Percentiles rank a stretch among this genome's conserved stretches.
phyloP scores from a whole-genome alignment of 441 rosid species.

The Corymbia calophylla region DNA sequence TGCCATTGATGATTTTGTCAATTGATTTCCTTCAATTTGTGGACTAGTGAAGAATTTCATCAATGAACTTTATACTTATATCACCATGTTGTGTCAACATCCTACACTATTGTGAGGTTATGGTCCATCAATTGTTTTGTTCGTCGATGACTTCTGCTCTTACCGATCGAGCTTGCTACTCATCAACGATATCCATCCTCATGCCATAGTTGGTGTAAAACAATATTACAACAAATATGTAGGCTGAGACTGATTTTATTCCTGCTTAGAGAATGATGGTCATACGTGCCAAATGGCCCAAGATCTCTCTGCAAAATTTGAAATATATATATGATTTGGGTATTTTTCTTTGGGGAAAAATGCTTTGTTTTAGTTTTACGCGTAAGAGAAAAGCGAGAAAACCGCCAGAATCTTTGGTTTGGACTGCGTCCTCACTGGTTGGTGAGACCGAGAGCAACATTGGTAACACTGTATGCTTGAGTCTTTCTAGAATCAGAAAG shows the following conservation, averaged over 20 bases:
- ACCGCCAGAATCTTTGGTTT: neutral
- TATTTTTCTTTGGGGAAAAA: neutral
- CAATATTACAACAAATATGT: neutral
- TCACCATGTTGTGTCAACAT: neutral
- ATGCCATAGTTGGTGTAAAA: neutral
- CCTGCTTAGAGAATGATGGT: neutral
- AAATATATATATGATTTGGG: neutral
- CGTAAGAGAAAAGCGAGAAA: neutral
- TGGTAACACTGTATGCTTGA: neutral
- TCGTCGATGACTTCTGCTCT: neutral
- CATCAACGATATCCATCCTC: neutral
- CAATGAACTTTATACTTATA: neutral
- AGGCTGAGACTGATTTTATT: neutral
- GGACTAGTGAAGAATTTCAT: accelerated
- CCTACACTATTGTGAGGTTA: neutral
- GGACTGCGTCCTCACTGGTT: neutral
- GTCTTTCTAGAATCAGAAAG: neutral
- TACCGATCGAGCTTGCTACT: neutral
- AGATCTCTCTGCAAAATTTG: too few species aligned
- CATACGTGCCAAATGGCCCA: neutral
- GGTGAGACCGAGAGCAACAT: neutral
- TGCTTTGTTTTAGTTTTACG: neutral
- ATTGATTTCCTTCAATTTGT: neutral
- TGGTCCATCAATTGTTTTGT: neutral
- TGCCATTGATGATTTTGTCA: accelerated